Evolutionary conservation across 2,329 filamentous ascomycete species (phyloP).

Genomic region (Rugonectria rugulosa): DNA sequence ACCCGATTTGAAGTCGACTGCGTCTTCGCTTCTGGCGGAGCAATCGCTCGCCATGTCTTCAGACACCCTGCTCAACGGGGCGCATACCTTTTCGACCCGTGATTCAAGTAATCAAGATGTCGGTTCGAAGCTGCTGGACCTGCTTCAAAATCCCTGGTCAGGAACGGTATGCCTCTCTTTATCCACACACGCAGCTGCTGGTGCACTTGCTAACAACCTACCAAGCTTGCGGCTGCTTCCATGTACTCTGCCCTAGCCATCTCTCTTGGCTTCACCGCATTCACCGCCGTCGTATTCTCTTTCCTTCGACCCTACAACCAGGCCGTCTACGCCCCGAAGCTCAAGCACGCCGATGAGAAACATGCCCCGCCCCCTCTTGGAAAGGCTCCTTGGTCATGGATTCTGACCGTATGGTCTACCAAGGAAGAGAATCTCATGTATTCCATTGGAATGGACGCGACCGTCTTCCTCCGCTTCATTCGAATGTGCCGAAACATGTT

Average conservation of each 20-base stretch:
- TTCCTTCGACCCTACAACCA: constrained; percentile 90
- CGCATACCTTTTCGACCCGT: constrained; percentile 22
- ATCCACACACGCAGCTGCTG: background rate
- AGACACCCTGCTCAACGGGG: background rate
- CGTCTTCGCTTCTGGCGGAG: constrained; percentile 37
- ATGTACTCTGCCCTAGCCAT: constrained; percentile 82
- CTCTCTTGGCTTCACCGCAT: constrained; percentile 76
- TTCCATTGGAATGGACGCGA: constrained; percentile 90
- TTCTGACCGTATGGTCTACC: constrained; percentile 78
- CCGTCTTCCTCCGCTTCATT: constrained; percentile 86
- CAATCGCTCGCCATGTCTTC: constrained; percentile 34
- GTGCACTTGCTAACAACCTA: constrained; percentile 15
- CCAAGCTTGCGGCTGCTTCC: constrained; percentile 53
- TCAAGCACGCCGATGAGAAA: constrained; percentile 90
- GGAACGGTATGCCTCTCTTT: constrained; percentile 48
- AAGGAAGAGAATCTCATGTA: constrained; percentile 79
- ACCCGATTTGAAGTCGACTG: constrained; percentile 9
- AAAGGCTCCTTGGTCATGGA: constrained; percentile 88
- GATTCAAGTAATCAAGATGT: constrained; percentile 36
- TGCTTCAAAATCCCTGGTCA: constrained; percentile 60
- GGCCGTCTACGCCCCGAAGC: constrained; percentile 91
- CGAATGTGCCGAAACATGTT: constrained; percentile 96
- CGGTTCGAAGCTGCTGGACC: constrained; percentile 54
- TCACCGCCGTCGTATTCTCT: constrained; percentile 84
- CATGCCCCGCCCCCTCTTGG: constrained; percentile 88